Evolutionary conservation across 1,284 basidiomycete genomes (phyloP), one percentile per base, ranked within the genome.

Genomic region (Puccinia hordei): DNA sequence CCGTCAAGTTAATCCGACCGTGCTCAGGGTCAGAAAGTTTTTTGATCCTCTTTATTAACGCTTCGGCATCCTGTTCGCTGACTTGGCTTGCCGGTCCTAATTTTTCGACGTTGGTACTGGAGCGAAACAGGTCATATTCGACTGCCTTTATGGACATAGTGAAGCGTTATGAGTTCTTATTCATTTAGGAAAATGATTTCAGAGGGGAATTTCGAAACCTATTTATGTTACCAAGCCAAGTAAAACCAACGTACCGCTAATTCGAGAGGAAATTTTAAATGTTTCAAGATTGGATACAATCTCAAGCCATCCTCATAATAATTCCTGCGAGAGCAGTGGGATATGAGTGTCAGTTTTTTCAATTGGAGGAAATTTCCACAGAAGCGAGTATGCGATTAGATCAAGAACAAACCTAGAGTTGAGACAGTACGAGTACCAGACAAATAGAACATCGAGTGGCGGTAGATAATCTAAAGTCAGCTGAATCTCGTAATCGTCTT

Each of bases 381-480:
- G n/a, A n/a, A n/a, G n/a, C n/a, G n/a, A n/a, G n/a, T n/a, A 41
- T 41, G 41, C 10, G 49, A 46, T 15, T 2, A 44, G 24, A 46
- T 49, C 8, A 69, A 46, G 13, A 27, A 24, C 41, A n/a, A 68
- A 53, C 17, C 82, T 65, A 0, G 82, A 82, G 53, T 83, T 83
- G 44, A 83, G 78, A 27, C 72, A 55, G 78, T 83, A 82, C 0
- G 82, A 49, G 65, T 83, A 81, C 82, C 82, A 83, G 22, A 82
- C 82, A 71, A 83, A 80, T 24, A 82, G 53, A 2, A 83, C 82
- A 75, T 83, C 82, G 1, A 81, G 35, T 35, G 82, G 82, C 13
- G 82, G 82, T 24, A 69, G 49, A 24, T 46, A 69, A 27, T 69
- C 66, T 22, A 46, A 46, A 46, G 66, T 69, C 9, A 69, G 41